Base-by-base conservation (phyloP, 225 moss, liverwort and hornwort species). In the Pseudisothecium myosuroides region DNA sequence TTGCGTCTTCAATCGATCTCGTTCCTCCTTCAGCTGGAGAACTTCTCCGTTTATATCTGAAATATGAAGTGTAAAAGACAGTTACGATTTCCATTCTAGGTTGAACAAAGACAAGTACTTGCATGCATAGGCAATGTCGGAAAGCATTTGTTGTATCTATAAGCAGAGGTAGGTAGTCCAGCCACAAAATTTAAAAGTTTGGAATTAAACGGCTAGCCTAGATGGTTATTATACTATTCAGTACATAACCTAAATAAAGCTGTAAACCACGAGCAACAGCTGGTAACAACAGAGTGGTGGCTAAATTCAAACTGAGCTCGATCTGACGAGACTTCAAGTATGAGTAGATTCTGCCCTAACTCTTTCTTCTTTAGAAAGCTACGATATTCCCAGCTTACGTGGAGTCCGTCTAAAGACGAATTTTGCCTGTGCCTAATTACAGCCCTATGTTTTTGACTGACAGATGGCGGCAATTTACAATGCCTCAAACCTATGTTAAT, bases 21-120 rank as follows among this genome's bases (percentile, higher is more conserved):
- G 93, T 85, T 96, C 96, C 76, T 96, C 95, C 91, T 95, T 99
- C 81, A 93, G 91, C 93, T 95, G 94, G 58, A 89, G 85, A 92
- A 95, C 81, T 99, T 96, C 85, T 99, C 97, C 80, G 92, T 90
- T n/a, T 90, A 88, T 60, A 98, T 90, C 97, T 98, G 91, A 80
- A 88, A 81, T 28, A 82, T 52, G 36, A 86, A 63, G 73, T 45
- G 21, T 10, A 86, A 21, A 64, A 75, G n/a, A 54, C 36, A 85
- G 64, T 58, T 71, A 50, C n/a, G 10, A 37, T 68, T 62, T n/a
- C 80, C 71, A 89, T 68, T 45, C 76, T 56, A 12, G 3, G n/a
- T 59, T 71, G 67, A 66, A 83, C 55, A 39, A 83, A 63, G 45
- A 60, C 26, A 43, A 85, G 64, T 41, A 49, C 54, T 81, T 65